Conservation (phyloP, 495 filamentous ascomycete species). For the Penicillium verhagenii region DNA sequence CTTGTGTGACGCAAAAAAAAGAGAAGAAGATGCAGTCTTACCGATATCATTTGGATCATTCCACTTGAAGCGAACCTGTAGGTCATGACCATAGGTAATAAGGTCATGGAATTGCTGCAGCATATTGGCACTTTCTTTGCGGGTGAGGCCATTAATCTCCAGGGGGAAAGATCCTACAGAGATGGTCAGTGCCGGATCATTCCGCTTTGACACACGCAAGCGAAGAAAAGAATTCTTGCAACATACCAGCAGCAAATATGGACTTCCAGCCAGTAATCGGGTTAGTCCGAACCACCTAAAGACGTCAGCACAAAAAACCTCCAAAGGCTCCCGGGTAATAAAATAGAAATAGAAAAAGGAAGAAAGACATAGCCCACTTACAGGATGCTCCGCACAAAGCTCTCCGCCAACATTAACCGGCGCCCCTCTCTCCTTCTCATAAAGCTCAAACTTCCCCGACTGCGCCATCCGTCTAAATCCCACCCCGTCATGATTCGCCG, state of each 20-base stretch:
- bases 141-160: slow-evolving; percentile 48
- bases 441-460: slow-evolving; percentile 55
- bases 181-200: too few relatives aligned
- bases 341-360: too few relatives aligned
- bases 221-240: too few relatives aligned
- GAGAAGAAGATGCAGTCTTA: too few relatives aligned
- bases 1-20: neutral
- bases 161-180: slow-evolving; percentile 22
- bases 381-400: slow-evolving; percentile 64
- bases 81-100: slow-evolving; percentile 74
- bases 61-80: slow-evolving; percentile 71
- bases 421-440: slow-evolving; percentile 54
- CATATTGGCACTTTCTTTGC: slow-evolving; percentile 61
- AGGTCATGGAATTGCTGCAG: slow-evolving; percentile 63
- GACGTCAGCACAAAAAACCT: too few relatives aligned
- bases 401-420: slow-evolving; percentile 66
- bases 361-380: too few relatives aligned
- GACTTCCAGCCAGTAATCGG: slow-evolving; percentile 80
- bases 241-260: slow-evolving; percentile 58
- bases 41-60: slow-evolving; percentile 55
- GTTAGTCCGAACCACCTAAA: slow-evolving; percentile 73
- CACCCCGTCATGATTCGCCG: slow-evolving; percentile 62
- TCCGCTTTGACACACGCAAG: too few relatives aligned
- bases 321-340: too few relatives aligned
- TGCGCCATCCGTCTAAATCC: slow-evolving; percentile 57